These are phyloP conservation scores for Tolypocladium paradoxum DNA, from an alignment of 2,329 filamentous ascomycete genomes.

Conservation along the genomic window DNA sequence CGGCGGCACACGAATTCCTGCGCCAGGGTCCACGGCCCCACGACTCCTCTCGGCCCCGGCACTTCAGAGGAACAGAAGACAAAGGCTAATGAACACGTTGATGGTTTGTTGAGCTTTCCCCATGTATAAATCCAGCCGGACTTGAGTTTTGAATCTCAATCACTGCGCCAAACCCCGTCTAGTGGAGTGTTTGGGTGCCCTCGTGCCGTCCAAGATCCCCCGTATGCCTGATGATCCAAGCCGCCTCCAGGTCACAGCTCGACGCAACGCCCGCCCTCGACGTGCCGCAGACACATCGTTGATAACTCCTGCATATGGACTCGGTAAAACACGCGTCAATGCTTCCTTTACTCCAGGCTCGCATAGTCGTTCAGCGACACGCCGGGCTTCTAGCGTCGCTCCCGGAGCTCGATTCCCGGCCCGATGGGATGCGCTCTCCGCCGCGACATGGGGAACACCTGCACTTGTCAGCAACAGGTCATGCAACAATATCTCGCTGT, in stretches of 20 bases:
- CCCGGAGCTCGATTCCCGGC: constrained; percentile 71
- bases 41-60: neutral
- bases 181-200: neutral
- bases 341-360: constrained; percentile 46
- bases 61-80: neutral
- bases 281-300: neutral
- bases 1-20: no score
- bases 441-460: constrained; percentile 50
- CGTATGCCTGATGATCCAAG: neutral
- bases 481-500: constrained; percentile 1
- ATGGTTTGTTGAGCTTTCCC: neutral
- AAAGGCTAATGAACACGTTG: no score
- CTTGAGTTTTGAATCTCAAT: neutral
- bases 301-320: neutral
- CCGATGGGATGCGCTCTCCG: constrained; percentile 59
- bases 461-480: neutral
- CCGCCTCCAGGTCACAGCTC: neutral
- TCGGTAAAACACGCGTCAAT: neutral
- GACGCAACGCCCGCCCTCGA: neutral
- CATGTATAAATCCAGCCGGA: neutral
- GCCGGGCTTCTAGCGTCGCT: constrained; percentile 48
- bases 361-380: constrained; percentile 55
- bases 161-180: neutral
- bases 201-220: neutral
- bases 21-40: neutral